Base-by-base conservation (phyloP, 164 flowering plant genomes). In the Tetracentron sinense region DNA sequence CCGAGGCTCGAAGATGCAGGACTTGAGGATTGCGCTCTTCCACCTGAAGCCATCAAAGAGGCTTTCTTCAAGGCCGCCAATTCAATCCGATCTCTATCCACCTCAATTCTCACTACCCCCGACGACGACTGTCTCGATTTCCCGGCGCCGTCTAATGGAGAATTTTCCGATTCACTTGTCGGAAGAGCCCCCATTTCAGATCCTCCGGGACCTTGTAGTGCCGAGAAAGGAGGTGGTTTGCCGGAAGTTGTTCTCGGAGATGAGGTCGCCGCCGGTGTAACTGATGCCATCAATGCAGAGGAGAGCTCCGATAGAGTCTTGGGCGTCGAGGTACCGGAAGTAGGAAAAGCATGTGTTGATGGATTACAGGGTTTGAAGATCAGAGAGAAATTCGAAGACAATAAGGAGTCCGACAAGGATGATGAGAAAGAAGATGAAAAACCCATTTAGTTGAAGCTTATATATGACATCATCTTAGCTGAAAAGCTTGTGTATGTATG, bases 1-100 rank as follows among this genome's bases (percentile, higher is more conserved):
- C 99, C 97, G 16, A 75, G 82, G n/a, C 74, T 91, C 17, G 99
- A 89, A 70, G 96, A 94, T 62, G 93, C 98, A 6, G 97, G 98
- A 15, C 85, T 94, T 49, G 98, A 91, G 66, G 93, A 91, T 75
- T 89, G 95, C 61, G 96, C 99, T 0, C 84, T 94, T 0, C 77
- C 99, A 0, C 92, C 89, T 0, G 88, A 88, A 20, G 69, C 88
- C 56, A 94, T 94, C 74, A 69, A 76, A 28, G 86, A 89, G 59
- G 99, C 99, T 15, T 91, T 94, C 72, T 60, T 78, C 68, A 89
- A 77, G 68, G 99, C 99, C 16, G 96, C 97, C 60, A 22, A 74
- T 29, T 86, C 90, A 47, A 77, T 85, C 60, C 63, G 77, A 60
- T 84, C 88, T 7, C 75, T 75, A 56, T 75, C 74, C 54, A 22